Evolutionary conservation across 2,329 filamentous ascomycete species (phyloP).

Genomic region (Ceratocystis variospora): DNA sequence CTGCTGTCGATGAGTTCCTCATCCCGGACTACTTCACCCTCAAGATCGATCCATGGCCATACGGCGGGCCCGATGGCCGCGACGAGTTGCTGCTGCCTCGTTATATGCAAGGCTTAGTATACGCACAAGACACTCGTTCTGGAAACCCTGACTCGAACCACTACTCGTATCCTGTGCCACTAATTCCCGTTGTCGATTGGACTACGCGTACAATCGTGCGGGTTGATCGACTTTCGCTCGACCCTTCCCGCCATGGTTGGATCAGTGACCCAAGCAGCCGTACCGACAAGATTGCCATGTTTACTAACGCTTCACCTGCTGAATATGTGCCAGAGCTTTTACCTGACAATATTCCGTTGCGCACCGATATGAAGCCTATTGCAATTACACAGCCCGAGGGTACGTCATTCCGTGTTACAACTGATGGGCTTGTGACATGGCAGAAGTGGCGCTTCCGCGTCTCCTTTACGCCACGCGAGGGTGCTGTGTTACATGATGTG

Average conservation of each 20-base stretch:
- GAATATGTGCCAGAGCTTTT: slow-evolving; percentile 41
- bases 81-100: slow-evolving; percentile 25
- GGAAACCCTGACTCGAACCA: slow-evolving; percentile 45
- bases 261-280: slow-evolving; percentile 12
- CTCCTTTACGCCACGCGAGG: slow-evolving; percentile 56
- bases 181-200: slow-evolving; percentile 46
- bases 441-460: slow-evolving; percentile 58
- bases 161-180: slow-evolving; percentile 47
- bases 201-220: slow-evolving; percentile 41
- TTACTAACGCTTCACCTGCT: slow-evolving; percentile 29
- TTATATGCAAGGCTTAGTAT: slow-evolving; percentile 39
- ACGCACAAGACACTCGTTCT: slow-evolving; percentile 31
- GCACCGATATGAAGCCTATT: slow-evolving; percentile 51
- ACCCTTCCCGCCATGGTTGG: slow-evolving; percentile 33
- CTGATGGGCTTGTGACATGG: slow-evolving; percentile 40
- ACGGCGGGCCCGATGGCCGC: slow-evolving; percentile 35
- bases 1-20: slow-evolving; percentile 34
- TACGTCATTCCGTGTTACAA: slow-evolving; percentile 46
- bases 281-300: slow-evolving; percentile 31
- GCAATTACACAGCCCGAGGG: slow-evolving; percentile 59
- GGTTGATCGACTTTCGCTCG: slow-evolving; percentile 42
- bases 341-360: slow-evolving; percentile 27
- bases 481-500: slow-evolving; percentile 56
- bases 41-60: slow-evolving; percentile 52
- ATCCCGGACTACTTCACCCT: slow-evolving; percentile 32